Percentiles rank a stretch among this genome's conserved stretches.
Evolutionary conservation across 495 filamentous ascomycete genomes (phyloP).

Genomic region (Platismatia glauca): DNA sequence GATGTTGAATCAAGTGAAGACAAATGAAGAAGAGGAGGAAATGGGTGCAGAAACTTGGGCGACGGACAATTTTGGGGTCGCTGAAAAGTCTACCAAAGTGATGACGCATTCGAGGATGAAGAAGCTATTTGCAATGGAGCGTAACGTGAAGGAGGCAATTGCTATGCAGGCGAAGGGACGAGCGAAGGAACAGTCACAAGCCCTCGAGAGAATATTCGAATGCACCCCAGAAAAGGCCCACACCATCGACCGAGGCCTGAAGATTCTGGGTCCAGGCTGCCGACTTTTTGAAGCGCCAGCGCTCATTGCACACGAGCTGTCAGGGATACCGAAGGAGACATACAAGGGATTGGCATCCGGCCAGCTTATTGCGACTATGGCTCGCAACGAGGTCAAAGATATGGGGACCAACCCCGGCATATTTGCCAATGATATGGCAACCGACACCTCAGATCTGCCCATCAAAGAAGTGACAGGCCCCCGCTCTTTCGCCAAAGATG

Average conservation of each 20-base stretch:
- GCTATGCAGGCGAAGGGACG: background rate
- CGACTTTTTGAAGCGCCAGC: background rate
- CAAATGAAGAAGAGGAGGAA: background rate
- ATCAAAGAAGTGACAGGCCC: background rate
- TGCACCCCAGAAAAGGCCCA: background rate
- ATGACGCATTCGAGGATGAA: background rate
- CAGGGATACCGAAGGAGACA: background rate
- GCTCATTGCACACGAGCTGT: background rate
- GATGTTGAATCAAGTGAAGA: background rate
- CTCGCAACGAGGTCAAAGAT: background rate
- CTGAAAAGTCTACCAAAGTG: background rate
- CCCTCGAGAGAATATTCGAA: background rate
- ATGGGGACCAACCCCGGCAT: background rate
- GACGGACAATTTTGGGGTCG: background rate
- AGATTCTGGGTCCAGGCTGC: conserved; percentile 1
- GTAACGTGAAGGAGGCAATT: background rate
- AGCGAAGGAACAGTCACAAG: background rate
- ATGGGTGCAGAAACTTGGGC: background rate
- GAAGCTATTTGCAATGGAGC: background rate
- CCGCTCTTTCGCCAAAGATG: background rate
- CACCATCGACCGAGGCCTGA: background rate
- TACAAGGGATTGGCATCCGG: background rate
- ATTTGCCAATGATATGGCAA: background rate
- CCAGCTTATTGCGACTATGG: conserved; percentile 2
- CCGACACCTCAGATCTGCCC: background rate